Percentiles rank a stretch among this genome's conserved stretches.
Evolutionary conservation across 2,329 filamentous ascomycete species (phyloP).

Genomic region (Penicillium oxalicum): DNA sequence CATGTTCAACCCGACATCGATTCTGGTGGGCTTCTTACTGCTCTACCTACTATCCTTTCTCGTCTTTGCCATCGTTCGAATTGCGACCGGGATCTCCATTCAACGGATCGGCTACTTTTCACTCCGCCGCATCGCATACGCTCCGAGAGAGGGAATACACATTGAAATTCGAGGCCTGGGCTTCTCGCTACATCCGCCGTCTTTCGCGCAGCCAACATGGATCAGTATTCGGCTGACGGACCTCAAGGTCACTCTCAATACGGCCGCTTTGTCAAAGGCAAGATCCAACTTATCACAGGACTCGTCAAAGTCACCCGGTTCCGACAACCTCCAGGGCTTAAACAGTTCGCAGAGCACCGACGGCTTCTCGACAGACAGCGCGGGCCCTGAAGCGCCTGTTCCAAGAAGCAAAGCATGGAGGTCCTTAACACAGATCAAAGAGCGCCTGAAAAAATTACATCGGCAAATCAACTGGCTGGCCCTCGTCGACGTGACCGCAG

Average conservation of each 20-base stretch:
- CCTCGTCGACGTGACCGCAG: conserved; percentile 81
- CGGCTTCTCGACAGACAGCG: conserved; percentile 20
- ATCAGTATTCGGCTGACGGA: conserved; percentile 84
- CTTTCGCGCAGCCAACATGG: conserved; percentile 96
- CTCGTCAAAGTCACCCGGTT: conserved; percentile 18
- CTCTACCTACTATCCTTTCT: conserved; percentile 89
- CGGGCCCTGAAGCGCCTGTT: conserved; percentile 11
- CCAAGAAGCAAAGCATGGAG: conserved; percentile 71
- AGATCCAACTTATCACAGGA: conserved; percentile 15
- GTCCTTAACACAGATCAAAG: conserved; percentile 69
- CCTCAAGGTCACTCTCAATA: conserved; percentile 74
- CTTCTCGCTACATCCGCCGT: conserved; percentile 82
- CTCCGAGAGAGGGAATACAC: conserved; percentile 78
- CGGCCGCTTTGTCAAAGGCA: conserved; percentile 51
- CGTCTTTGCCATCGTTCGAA: conserved; percentile 84
- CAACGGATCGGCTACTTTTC: conserved; percentile 92
- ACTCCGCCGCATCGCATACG: conserved; percentile 82
- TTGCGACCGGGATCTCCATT: conserved; percentile 89
- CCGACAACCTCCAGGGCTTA: conserved; percentile 13
- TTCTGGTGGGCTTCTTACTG: conserved; percentile 78
- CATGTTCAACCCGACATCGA: conserved; percentile 62
- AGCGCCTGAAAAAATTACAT: conserved; percentile 79
- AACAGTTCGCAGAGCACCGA: conserved; percentile 10
- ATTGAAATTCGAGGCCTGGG: conserved; percentile 87
- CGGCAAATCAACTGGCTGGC: conserved; percentile 81